Conservation (phyloP, 257 asterid species). For the Jasminum sambac region DNA sequence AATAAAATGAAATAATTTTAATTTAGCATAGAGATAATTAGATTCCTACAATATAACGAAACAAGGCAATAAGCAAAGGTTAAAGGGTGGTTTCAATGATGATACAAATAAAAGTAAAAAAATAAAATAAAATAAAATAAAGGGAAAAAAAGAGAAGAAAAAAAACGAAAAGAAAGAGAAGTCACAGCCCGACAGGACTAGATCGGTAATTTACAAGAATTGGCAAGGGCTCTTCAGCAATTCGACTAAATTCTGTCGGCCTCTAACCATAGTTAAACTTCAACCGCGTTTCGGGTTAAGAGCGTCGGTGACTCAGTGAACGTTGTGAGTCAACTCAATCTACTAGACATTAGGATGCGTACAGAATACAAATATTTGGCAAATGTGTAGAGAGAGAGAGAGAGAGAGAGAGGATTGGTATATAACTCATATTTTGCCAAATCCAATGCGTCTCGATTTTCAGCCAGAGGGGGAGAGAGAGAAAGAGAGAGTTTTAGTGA, state of each 20-base stretch:
- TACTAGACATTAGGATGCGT: not conserved
- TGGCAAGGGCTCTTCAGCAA: slow-evolving; percentile 33
- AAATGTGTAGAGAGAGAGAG: slow-evolving; percentile 14
- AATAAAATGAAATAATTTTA: not conserved
- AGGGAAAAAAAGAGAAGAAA: not conserved
- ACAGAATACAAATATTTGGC: slow-evolving; percentile 6
- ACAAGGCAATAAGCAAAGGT: slow-evolving; percentile 12
- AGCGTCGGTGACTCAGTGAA: slow-evolving; percentile 68
- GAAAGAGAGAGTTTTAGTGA: not conserved
- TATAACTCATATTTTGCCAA: slow-evolving; percentile 33
- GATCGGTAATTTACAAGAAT: not conserved
- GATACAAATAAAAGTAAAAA: too few relatives aligned
- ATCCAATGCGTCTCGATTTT: slow-evolving; percentile 27
- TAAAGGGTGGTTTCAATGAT: too few relatives aligned
- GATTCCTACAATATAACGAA: not conserved
- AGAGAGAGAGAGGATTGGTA: slow-evolving; percentile 26
- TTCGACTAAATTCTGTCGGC: slow-evolving; percentile 43
- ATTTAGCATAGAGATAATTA: not conserved
- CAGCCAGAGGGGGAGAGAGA: not conserved
- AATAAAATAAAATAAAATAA: not conserved
- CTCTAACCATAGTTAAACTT: slow-evolving; percentile 37
- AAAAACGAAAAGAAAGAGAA: not conserved
- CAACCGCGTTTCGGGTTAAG: slow-evolving; percentile 33
- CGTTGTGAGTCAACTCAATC: slow-evolving; percentile 32
- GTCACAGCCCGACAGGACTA: not conserved